Conservation (phyloP, 331 rosid genomes). For the Telfairia occidentalis region DNA sequence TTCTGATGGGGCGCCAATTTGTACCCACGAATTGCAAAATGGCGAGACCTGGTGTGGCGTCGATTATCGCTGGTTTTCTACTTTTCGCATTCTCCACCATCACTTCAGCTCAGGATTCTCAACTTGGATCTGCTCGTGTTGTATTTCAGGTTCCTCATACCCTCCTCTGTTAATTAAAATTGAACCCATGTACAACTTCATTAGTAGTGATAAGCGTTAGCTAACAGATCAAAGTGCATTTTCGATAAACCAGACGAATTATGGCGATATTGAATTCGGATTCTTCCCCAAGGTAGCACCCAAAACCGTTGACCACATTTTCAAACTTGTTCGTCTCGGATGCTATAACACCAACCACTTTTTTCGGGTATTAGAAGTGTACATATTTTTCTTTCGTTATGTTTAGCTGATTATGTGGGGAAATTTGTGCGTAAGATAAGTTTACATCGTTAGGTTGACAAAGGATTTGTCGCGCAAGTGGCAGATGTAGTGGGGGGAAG, state of each 20-base stretch:
- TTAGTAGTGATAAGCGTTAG: neutral
- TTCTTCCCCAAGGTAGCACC: conserved; percentile 87
- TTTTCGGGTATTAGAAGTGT: conserved; percentile 52
- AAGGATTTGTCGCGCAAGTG: conserved; percentile 95
- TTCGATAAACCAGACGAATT: conserved; percentile 44
- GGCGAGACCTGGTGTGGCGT: neutral
- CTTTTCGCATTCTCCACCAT: neutral
- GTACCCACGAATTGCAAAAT: neutral
- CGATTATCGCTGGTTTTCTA: neutral
- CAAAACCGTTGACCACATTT: conserved; percentile 82
- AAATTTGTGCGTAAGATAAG: neutral
- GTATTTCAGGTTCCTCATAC: conserved; percentile 14
- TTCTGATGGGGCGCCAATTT: neutral
- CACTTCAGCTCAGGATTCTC: conserved; percentile 5
- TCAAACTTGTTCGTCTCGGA: conserved; percentile 85
- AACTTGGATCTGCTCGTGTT: conserved; percentile 20
- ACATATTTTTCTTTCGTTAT: neutral
- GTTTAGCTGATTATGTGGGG: neutral
- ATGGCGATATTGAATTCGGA: conserved; percentile 96
- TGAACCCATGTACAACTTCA: neutral
- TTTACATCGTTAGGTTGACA: conserved; percentile 50
- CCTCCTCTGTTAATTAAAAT: neutral
- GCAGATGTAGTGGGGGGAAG: conserved; percentile 72
- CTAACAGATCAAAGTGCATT: neutral
- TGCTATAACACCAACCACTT: conserved; percentile 79